Conservation (phyloP, 495 filamentous ascomycete species). For the Platismatia glauca region DNA sequence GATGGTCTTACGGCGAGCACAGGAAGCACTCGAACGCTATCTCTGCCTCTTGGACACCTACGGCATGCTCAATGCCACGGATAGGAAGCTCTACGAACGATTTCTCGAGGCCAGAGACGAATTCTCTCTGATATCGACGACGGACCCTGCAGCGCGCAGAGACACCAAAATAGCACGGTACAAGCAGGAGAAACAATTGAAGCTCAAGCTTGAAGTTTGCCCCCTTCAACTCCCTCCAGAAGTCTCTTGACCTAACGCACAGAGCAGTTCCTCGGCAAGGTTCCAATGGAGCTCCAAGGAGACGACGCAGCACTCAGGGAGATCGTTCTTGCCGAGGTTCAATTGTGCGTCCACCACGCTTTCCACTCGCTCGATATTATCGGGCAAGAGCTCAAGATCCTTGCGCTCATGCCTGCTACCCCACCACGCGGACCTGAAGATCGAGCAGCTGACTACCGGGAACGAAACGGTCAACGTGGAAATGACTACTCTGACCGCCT, state of each 20-base stretch:
- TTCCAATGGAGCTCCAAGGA: constrained; percentile 48
- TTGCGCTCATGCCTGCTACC: constrained; percentile 58
- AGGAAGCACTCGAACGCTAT: constrained; percentile 65
- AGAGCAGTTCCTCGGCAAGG: constrained; percentile 49
- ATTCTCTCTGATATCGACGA: constrained; percentile 60
- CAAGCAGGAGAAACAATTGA: constrained; percentile 77
- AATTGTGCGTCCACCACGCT: constrained; percentile 63
- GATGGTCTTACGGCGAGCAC: constrained; percentile 49
- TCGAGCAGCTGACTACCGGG: constrained; percentile 35
- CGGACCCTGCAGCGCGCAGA: constrained; percentile 64
- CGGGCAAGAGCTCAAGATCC: constrained; percentile 71
- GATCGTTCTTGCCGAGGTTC: constrained; percentile 65
- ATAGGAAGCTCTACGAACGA: constrained; percentile 61
- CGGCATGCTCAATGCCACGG: constrained; percentile 53
- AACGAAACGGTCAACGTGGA: constrained; percentile 29
- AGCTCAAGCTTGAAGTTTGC: constrained; percentile 65
- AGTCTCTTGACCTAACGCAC: not conserved
- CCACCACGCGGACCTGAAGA: constrained; percentile 32
- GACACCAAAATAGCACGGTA: constrained; percentile 81
- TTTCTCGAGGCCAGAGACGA: constrained; percentile 56
- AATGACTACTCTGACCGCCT: constrained; percentile 67
- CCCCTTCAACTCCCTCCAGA: too few species aligned
- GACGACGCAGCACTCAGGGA: constrained; percentile 74
- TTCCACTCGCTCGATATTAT: constrained; percentile 81
- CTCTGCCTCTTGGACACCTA: constrained; percentile 70